These are phyloP conservation scores for Dipteronia sinensis DNA, from an alignment of 345 rosid species.

Conservation along the genomic window DNA sequence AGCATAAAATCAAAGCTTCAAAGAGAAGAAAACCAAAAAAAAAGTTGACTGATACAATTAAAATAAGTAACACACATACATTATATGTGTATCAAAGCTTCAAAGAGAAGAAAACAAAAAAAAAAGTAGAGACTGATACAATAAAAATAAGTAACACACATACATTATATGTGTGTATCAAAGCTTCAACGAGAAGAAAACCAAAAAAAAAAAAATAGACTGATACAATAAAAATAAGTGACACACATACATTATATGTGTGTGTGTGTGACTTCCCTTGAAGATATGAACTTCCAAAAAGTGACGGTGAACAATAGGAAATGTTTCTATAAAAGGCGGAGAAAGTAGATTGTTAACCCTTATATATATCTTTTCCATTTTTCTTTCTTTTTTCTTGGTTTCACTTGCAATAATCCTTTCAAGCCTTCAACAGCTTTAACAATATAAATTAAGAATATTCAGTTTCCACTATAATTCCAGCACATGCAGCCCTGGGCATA, in stretches of 20 bases:
- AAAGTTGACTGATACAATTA: background rate
- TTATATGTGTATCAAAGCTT: too few relatives aligned
- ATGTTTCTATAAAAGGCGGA: background rate
- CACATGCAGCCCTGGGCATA: background rate
- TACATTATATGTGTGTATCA: too few relatives aligned
- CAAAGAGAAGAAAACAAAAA: too few relatives aligned
- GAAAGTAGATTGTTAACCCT: background rate
- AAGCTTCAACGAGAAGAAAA: too few relatives aligned
- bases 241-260: too few relatives aligned
- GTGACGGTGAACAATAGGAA: background rate
- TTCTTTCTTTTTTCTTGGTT: background rate
- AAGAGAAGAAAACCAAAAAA: background rate
- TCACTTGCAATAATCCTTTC: background rate
- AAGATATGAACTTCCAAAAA: background rate
- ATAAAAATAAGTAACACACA: too few relatives aligned
- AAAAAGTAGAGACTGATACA: too few relatives aligned
- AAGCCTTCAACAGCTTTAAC: background rate
- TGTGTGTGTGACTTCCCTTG: background rate
- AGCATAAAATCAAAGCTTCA: background rate
- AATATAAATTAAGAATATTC: too few relatives aligned
- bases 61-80: background rate
- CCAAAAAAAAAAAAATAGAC: too few relatives aligned
- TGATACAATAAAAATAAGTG: too few relatives aligned
- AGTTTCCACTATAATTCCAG: background rate
- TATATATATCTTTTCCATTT: too few relatives aligned